Base-by-base conservation (phyloP, 257 asterid genomes). In the Solanum pinnatisectum region DNA sequence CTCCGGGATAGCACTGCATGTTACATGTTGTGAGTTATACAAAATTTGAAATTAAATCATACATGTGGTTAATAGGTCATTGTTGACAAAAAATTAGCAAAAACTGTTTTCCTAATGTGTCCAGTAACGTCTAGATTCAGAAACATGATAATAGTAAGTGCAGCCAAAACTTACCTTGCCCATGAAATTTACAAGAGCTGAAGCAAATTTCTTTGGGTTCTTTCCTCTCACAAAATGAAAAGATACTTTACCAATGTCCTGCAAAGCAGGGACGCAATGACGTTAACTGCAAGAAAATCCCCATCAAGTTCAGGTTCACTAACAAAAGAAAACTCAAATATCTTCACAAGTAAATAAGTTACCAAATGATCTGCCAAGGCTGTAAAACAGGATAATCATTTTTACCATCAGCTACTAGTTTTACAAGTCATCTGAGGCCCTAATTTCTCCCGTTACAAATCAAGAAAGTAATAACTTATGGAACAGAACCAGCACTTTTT, bases 1-100 rank as follows among this genome's bases (percentile, higher is more conserved):
- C 99, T 86, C 99, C 99, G 3, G 99, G 98, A 89, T 97, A 97
- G 92, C 99, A 97, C 99, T 97, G 96, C 94, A 93, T 87, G 78
- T 77, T 74, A 20, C 86, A 86, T 85, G 86, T 56, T 79, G 74
- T 49, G 79, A 86, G 84, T 89, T 27, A 27, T 25, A 79, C 84
- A 44, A 20, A 8, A 16, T 15, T 14, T 8, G 27, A 44, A 79
- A 44, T 9, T 27, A 79, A 27, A 79, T 79, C 40, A 27, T 79
- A 15, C 36, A 78, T 7, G 36, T 78, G 63, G 36, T 78, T 78
- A n/a, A 78, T 40, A 42, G 63, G 63, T 42, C 63, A 78, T 8
- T 78, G n/a, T 42, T 42, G n/a, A n/a, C n/a, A 78, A 39, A 23
- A 14, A 49, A 22, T 49, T 49, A 0, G 22, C 59, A 49, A 49